Base-by-base conservation (phyloP, 1,284 basidiomycete genomes). In the Cutaneotrichosporon mucoides region DNA sequence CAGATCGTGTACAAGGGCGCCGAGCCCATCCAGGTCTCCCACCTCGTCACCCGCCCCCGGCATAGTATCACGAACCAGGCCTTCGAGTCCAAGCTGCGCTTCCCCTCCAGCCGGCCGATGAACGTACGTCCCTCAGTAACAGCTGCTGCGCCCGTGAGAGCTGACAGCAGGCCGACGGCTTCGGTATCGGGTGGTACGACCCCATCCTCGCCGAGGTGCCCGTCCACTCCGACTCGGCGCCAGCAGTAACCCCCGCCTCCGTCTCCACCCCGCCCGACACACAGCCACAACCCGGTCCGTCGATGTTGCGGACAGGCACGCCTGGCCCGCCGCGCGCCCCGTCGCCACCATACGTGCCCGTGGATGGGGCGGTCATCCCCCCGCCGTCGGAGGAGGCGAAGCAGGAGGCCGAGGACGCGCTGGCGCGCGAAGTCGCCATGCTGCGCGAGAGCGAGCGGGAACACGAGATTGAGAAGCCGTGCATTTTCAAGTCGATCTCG, bases 11-110 rank as follows among this genome's bases (percentile, higher is more conserved):
- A 92, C 83, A 93, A 93, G 77, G 90, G 91, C 68, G 88, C 88
- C 11, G 86, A 88, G 60, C 89, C 91, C 3, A 90, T 93, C 54
- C 88, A 90, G 70, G 81, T 94, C 50, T 90, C 87, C 34, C 91
- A 94, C 82, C 84, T 97, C 37, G 83, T 97, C 65, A 97, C 90
- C 47, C 83, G 89, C 47, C 94, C 94, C 47, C 88, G 89, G 57
- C 94, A 98, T 79, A 93, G 90, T 11, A 97, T 98, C 80, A 92
- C 92, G 74, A 94, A 94, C 75, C 92, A 96, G 73, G 91, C 93
- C 0, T 93, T 92, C 70, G 92, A 95, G 79, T 92, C 90, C 41
- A 84, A 92, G 16, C 81, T 96, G 37, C 85, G 93, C 15, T 79
- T 96, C 61, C 89, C 92, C 67, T 82, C 80, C 64, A 82, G 88